Base-by-base conservation (phyloP, 2,329 filamentous ascomycete genomes). In the Parastagonospora nodorum region DNA sequence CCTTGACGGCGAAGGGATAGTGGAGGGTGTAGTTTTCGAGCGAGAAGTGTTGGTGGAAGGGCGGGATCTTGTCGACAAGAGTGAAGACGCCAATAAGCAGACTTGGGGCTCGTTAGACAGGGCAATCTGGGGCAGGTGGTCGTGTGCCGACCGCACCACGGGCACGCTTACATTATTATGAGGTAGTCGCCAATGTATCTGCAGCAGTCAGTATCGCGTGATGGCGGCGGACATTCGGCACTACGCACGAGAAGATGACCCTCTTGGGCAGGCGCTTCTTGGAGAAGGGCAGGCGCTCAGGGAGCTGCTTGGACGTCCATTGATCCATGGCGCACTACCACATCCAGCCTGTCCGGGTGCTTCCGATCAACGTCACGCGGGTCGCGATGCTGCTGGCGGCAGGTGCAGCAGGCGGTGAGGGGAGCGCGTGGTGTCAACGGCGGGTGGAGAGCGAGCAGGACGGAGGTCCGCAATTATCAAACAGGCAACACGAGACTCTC, bases 161-260 rank as follows among this genome's bases (percentile, higher is more conserved):
- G 45, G 8, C 24, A 32, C 45, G 40, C 79, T 63, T 73, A 84
- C 82, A 84, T 64, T 50, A 85, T 80, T 47, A 84, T 82, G 45
- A 82, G 75, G 75, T 84, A 85, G 75, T 85, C 82, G 56, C 79
- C 70, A 53, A 84, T 77, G 63, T 84, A 84, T 61, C 80, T 83
- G 60, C 30, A 24, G 14, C 31, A 48, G 60, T 70, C 45, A 72
- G 69, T 50, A 38, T 38, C 11, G 3, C 11, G 32, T 43, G 5
- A 16, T 41, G 32, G 44, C 33, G 42, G 14, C 37, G 38, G 5
- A 14, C 27, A 43, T 29, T 11, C 15, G 16, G 32, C 19, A 51
- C 38, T 45, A 75, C 78, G 64, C 63, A 83, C 80, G 80, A 82
- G 60, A 82, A 75, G 43, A 83, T 72, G 54, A 82, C 74, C 51